These are phyloP conservation scores for Cyclostephanos invisitatus DNA, from an alignment of 108 stramenopile species.

Conservation along the genomic window DNA sequence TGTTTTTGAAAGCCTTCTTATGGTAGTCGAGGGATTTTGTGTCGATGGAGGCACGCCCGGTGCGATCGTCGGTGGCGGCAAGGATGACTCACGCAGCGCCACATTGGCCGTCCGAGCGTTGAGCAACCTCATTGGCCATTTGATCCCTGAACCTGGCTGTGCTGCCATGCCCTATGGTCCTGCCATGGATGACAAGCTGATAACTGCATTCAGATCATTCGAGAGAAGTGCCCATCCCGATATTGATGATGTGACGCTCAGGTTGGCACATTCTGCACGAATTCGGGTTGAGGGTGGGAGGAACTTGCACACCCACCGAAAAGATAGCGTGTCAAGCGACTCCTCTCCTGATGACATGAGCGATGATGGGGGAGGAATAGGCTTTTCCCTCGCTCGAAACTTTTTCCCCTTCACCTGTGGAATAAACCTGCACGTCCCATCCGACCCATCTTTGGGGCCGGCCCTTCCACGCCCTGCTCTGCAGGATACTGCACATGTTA, in stretches of 20 bases:
- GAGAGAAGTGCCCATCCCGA: conserved; percentile 61
- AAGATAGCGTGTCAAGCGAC: conserved; percentile 38
- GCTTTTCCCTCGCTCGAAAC: conserved; percentile 37
- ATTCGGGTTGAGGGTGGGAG: conserved; percentile 77
- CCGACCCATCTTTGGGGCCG: conserved; percentile 17
- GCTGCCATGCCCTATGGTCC: conserved; percentile 78
- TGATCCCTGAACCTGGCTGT: conserved; percentile 79
- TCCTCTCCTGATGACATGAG: conserved; percentile 40
- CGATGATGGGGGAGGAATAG: conserved; percentile 42
- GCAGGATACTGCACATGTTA: conserved; percentile 63
- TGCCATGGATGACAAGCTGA: conserved; percentile 78
- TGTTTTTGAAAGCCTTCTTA: conserved; percentile 86
- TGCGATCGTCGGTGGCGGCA: conserved; percentile 88
- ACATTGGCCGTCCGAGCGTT: conserved; percentile 83
- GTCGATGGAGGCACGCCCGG: conserved; percentile 89
- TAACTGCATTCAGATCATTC: conserved; percentile 75
- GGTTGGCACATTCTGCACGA: conserved; percentile 75
- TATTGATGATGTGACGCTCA: conserved; percentile 58
- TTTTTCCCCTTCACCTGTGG: conserved; percentile 48
- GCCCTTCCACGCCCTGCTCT: conserved; percentile 39
- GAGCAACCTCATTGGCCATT: conserved; percentile 72
- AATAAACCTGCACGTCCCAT: conserved; percentile 44
- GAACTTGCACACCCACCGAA: conserved; percentile 29
- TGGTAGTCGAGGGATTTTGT: conserved; percentile 85
- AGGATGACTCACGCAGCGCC: conserved; percentile 82